Evolutionary conservation across 2,329 filamentous ascomycete genomes (phyloP).

Genomic region (Colletotrichum truncatum): DNA sequence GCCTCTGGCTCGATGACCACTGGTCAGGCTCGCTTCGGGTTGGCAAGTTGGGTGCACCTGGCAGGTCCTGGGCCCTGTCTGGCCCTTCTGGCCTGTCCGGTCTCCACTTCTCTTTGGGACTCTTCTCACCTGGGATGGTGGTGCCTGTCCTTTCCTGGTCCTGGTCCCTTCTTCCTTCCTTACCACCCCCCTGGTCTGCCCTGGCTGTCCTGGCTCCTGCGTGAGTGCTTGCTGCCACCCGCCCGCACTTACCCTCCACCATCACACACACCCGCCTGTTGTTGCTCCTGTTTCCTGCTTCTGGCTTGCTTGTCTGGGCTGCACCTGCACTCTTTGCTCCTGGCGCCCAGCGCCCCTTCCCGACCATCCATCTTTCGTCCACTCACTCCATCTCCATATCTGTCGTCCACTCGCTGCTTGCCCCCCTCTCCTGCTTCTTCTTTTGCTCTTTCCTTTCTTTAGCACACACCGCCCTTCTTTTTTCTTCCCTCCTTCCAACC

Average conservation of each 20-base stretch:
- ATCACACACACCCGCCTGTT: conserved; percentile 28
- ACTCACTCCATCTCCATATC: conserved; percentile 40
- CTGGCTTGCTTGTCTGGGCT: not conserved
- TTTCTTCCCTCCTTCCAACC: conserved; percentile 37
- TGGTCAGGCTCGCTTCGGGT: conserved; percentile 18
- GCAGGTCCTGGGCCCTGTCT: conserved; percentile 21
- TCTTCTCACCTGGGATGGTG: conserved; percentile 21
- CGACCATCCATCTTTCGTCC: conserved; percentile 41
- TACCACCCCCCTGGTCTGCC: conserved; percentile 12
- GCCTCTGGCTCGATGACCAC: not conserved
- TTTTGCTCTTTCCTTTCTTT: conserved; percentile 40
- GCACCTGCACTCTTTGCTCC: conserved; percentile 5
- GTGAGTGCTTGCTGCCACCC: conserved; percentile 28
- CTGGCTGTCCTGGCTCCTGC: conserved; percentile 4
- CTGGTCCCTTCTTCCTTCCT: conserved; percentile 17
- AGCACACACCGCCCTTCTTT: conserved; percentile 42
- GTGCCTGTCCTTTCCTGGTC: not conserved
- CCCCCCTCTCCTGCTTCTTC: conserved; percentile 43
- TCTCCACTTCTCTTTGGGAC: conserved; percentile 26
- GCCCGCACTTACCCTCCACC: conserved; percentile 26
- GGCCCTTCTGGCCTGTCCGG: conserved; percentile 7
- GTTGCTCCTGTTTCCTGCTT: not conserved
- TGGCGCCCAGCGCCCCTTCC: conserved; percentile 42
- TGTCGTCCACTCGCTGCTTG: conserved; percentile 33
- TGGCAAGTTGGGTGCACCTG: conserved; percentile 18